Base-by-base conservation (phyloP, 306 rosid species). In the Oemleria cerasiformis region DNA sequence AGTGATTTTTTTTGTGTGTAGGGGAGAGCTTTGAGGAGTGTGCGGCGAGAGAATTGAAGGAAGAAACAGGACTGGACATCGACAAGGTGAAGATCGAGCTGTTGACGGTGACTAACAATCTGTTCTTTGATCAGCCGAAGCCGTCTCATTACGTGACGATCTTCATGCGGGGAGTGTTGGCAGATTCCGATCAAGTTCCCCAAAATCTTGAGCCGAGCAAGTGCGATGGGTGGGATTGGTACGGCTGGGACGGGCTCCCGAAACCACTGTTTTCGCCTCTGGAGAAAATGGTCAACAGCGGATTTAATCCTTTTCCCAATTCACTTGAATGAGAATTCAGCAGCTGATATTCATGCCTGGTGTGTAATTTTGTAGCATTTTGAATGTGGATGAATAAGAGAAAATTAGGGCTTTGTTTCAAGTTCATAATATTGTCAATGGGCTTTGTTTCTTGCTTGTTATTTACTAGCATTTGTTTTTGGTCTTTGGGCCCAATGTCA, bases 221-320 rank as follows among this genome's bases (percentile, higher is more conserved):
- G 83, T 88, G 97, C 55, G 87, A 85, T 41, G 97, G 92, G 0
- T 91, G 96, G 97, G 91, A 78, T 21, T 91, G 97, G 92, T 85
- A 84, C 74, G 87, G 79, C 0, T 88, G 88, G 89, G 78, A 67
- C 8, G 64, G 81, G 38, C 68, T 88, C 0, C 96, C 97, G 0
- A 38, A 82, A 1, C 92, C 97, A 0, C 63, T 91, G n/a, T 91
- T 88, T 82, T 70, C 80, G 63, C 96, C 97, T 3, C 48, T 91
- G 2, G 74, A 86, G 45, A 85, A 61, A 39, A 83, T 87, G 90
- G 81, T 86, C 50, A 71, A 54, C 12, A 74, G 19, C 30, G 92
- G 86, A 30, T 88, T 88, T 19, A 44, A 79, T 57, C 95, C 93
- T 50, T 88, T 88, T 78, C 51, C 70, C 11, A 67, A 50, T 17